Conservation (phyloP, 495 filamentous ascomycete genomes). For the Penicillium tannophilum region DNA sequence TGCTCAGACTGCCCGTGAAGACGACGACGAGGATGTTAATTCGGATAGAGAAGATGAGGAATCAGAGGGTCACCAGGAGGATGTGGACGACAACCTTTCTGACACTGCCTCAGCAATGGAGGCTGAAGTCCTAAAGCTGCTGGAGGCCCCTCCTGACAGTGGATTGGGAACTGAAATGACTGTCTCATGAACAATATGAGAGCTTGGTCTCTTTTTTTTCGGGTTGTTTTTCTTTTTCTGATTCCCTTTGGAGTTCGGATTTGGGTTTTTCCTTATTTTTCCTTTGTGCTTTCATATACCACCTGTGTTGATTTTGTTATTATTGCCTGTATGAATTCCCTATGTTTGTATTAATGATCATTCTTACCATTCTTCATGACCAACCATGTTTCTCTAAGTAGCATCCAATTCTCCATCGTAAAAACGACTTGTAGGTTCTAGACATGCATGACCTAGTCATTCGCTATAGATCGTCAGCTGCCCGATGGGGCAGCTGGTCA, state of each 20-base stretch:
- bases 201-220: constrained; percentile 6
- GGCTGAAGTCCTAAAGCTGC: constrained; percentile 29
- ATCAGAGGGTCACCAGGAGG: constrained; percentile 15
- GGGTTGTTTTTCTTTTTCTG: constrained; percentile 20
- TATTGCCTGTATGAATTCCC: constrained; percentile 28
- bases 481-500: constrained; percentile 19
- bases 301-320: constrained; percentile 24
- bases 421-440: background rate
- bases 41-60: constrained; percentile 19
- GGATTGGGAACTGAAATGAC: constrained; percentile 47
- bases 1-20: constrained; percentile 21
- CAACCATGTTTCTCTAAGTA: constrained; percentile 9
- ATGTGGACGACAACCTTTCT: constrained; percentile 20
- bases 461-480: constrained; percentile 14
- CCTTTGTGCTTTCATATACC: constrained; percentile 32
- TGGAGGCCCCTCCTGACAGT: constrained; percentile 46
- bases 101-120: constrained; percentile 36
- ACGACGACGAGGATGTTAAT: constrained; percentile 11
- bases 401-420: background rate
- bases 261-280: constrained; percentile 14
- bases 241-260: constrained; percentile 10
- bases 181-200: constrained; percentile 25
- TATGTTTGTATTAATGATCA: constrained; percentile 20
- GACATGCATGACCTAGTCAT: constrained; percentile 1
- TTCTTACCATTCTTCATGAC: constrained; percentile 6